Conservation (phyloP, 257 asterid species). For the Haberlea rhodopensis region DNA sequence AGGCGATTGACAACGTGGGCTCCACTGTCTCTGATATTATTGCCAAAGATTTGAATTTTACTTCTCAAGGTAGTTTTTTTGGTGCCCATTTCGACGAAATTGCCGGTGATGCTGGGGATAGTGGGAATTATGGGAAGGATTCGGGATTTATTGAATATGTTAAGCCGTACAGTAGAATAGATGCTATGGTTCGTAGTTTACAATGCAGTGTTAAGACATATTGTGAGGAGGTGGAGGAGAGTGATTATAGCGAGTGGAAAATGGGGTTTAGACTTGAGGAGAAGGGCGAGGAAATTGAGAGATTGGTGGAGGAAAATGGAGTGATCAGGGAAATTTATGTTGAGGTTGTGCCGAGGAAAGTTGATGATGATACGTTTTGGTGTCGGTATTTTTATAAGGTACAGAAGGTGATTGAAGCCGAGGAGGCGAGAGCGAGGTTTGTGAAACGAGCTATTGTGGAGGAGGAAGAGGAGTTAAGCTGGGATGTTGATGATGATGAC, state of each 20-base stretch:
- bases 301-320: conserved; percentile 44
- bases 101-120: conserved; percentile 21
- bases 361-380: conserved; percentile 75
- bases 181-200: conserved; percentile 47
- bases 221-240: conserved; percentile 58
- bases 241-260: conserved; percentile 59
- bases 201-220: conserved; percentile 71
- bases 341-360: conserved; percentile 59
- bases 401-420: conserved; percentile 51
- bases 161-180: conserved; percentile 77
- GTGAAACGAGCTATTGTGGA: conserved; percentile 58
- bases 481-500: conserved; percentile 74
- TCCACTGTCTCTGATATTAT: conserved; percentile 61
- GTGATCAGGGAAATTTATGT: conserved; percentile 52
- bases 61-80: conserved; percentile 34
- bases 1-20: conserved; percentile 70
- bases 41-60: conserved; percentile 60
- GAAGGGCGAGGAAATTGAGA: conserved; percentile 66
- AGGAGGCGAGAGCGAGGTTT: conserved; percentile 62
- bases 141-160: conserved; percentile 20
- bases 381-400: conserved; percentile 78
- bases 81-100: conserved; percentile 31
- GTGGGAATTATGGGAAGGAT: conserved; percentile 29
- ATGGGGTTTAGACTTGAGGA: conserved; percentile 47
- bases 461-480: conserved; percentile 70